Percentiles rank a stretch among this genome's conserved stretches.
Conservation (phyloP, 176 grass and related monocot genomes). For the Pontederia paniculata region DNA sequence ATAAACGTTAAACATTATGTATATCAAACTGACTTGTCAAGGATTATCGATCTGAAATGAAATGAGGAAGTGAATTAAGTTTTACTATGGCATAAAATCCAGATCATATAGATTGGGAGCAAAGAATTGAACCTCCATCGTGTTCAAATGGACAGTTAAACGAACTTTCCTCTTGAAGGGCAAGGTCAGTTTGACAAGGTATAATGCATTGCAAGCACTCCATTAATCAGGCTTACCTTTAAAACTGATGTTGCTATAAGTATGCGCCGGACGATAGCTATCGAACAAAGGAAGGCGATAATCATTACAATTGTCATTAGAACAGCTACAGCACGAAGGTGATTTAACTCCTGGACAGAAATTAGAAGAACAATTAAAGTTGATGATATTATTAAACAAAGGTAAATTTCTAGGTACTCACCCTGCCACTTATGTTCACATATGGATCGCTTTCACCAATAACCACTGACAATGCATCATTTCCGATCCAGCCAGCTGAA, state of each 20-base stretch:
- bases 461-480: slow-evolving; percentile 85
- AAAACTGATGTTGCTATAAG: slow-evolving; percentile 80
- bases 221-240: slow-evolving; percentile 39
- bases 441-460: slow-evolving; percentile 88
- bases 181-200: too few relatives aligned
- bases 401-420: slow-evolving; percentile 18
- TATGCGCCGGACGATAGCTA: slow-evolving; percentile 82
- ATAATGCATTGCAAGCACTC: background rate
- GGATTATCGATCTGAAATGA: too few relatives aligned
- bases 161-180: too few relatives aligned
- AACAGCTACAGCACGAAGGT: slow-evolving; percentile 58
- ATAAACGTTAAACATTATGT: background rate
- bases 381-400: slow-evolving; percentile 8
- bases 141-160: too few relatives aligned
- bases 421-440: slow-evolving; percentile 71
- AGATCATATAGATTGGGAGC: too few relatives aligned
- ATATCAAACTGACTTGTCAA: too few relatives aligned
- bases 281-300: slow-evolving; percentile 69
- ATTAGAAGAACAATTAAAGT: slow-evolving; percentile 14
- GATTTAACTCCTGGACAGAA: slow-evolving; percentile 66
- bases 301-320: slow-evolving; percentile 91
- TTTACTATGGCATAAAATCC: too few relatives aligned
- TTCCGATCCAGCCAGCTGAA: slow-evolving; percentile 94
- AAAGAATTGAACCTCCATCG: too few relatives aligned
- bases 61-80: too few relatives aligned